Conservation (phyloP, 805 yeast genomes). For the Monosporozyma unispora region DNA sequence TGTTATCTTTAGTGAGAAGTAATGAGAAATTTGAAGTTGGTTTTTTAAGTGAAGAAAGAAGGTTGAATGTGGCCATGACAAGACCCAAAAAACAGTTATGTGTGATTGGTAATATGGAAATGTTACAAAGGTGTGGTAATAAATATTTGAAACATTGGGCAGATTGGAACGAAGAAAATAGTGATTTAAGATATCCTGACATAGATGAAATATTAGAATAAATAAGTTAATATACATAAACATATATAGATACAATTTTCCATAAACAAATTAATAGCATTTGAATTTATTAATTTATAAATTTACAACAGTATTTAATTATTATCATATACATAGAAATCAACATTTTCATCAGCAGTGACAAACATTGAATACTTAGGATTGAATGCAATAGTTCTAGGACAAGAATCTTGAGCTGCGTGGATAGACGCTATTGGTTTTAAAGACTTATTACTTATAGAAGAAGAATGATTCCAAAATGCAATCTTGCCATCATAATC, state of each 20-base stretch:
- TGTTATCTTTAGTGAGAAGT: constrained; percentile 73
- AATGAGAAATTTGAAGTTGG: constrained; percentile 68
- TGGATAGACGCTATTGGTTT: constrained; percentile 23
- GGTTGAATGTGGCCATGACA: constrained; percentile 90
- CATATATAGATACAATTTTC: constrained; percentile 19
- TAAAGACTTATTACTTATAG: constrained; percentile 22
- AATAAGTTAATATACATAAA: neutral
- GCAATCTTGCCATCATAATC: constrained; percentile 44
- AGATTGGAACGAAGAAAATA: constrained; percentile 55
- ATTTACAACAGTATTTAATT: neutral
- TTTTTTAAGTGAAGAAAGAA: constrained; percentile 64
- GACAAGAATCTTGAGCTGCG: constrained; percentile 30
- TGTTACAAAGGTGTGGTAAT: constrained; percentile 37
- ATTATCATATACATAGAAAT: constrained; percentile 27
- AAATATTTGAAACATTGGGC: constrained; percentile 58
- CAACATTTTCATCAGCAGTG: constrained; percentile 32
- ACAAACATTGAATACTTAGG: constrained; percentile 35
- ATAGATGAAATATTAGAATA: constrained; percentile 29
- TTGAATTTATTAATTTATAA: neutral
- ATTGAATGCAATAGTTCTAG: constrained; percentile 34
- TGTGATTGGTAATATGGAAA: constrained; percentile 78
- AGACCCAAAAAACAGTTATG: constrained; percentile 80
- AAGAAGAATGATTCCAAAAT: constrained; percentile 41
- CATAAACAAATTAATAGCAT: constrained; percentile 1
- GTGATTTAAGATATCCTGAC: constrained; percentile 63